These are phyloP conservation scores for Colletotrichum paranaense DNA, from an alignment of 2,329 filamentous ascomycete species.

Conservation along the genomic window DNA sequence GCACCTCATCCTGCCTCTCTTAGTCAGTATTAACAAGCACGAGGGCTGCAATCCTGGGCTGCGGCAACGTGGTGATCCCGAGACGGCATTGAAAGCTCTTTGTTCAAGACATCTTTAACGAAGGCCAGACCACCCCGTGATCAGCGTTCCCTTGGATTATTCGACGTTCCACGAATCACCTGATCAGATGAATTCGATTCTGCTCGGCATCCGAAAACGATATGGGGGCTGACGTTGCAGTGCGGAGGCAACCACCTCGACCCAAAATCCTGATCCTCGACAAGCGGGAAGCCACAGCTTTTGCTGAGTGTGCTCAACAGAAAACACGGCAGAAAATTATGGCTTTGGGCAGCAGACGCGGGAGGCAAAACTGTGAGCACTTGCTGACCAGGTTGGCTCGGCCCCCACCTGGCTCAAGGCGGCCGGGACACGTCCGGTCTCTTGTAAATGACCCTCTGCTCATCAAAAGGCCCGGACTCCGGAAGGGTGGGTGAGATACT, in stretches of 20 bases:
- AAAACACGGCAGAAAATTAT: background rate
- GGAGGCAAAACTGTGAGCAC: conserved; percentile 1
- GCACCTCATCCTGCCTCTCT: background rate
- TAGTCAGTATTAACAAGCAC: background rate
- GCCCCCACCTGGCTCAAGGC: background rate
- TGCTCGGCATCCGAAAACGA: background rate
- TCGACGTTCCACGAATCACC: conserved; percentile 15
- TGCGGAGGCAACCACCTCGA: background rate
- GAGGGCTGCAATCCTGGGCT: background rate
- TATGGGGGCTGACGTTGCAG: conserved; percentile 5
- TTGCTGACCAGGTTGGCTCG: background rate
- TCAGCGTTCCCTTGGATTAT: background rate
- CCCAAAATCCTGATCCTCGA: background rate
- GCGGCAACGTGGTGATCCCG: background rate
- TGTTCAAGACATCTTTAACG: conserved; percentile 15
- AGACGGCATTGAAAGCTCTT: conserved; percentile 7
- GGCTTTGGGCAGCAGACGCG: background rate
- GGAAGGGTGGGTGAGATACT: background rate
- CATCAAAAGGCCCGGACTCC: conserved; percentile 2
- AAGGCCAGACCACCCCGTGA: conserved; percentile 2
- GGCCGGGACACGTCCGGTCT: conserved; percentile 23
- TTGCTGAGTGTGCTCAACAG: background rate
- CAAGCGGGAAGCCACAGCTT: background rate
- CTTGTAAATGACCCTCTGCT: conserved; percentile 24
- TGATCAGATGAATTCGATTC: conserved; percentile 8